Conservation (phyloP, 257 asterid species). For the Capsicum pubescens region DNA sequence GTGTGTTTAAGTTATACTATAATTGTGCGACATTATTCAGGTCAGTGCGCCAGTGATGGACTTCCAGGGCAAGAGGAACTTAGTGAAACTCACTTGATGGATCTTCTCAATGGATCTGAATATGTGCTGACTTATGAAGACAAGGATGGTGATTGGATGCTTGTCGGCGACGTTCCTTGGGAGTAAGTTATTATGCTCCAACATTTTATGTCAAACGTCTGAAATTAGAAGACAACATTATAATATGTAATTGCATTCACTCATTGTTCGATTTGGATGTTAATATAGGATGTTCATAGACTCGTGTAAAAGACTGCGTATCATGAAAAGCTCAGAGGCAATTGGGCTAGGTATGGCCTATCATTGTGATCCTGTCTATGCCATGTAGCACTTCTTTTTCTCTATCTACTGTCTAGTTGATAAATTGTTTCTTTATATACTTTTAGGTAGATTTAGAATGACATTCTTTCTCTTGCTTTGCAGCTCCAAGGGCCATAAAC, state of each 20-base stretch:
- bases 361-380: background rate
- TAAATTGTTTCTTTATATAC: background rate
- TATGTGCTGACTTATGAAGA: constrained; percentile 79
- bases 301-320: constrained; percentile 84
- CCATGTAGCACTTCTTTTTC: background rate
- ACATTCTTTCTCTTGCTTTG: constrained; percentile 28
- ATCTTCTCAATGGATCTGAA: constrained; percentile 68
- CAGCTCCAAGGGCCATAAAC: constrained; percentile 82
- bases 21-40: constrained; percentile 36
- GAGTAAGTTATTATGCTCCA: constrained; percentile 53
- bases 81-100: constrained; percentile 62
- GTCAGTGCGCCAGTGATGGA: constrained; percentile 61
- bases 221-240: background rate
- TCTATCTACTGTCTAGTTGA: background rate
- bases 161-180: constrained; percentile 93
- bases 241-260: background rate
- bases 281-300: constrained; percentile 74
- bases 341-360: constrained; percentile 70
- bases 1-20: background rate
- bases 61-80: constrained; percentile 53
- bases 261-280: constrained; percentile 27
- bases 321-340: constrained; percentile 90
- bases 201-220: background rate
- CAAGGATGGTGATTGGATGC: constrained; percentile 93
- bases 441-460: background rate